Evolutionary conservation across 2,329 filamentous ascomycete genomes (phyloP).

Genomic region (Ceratocystis cacaofunesta): DNA sequence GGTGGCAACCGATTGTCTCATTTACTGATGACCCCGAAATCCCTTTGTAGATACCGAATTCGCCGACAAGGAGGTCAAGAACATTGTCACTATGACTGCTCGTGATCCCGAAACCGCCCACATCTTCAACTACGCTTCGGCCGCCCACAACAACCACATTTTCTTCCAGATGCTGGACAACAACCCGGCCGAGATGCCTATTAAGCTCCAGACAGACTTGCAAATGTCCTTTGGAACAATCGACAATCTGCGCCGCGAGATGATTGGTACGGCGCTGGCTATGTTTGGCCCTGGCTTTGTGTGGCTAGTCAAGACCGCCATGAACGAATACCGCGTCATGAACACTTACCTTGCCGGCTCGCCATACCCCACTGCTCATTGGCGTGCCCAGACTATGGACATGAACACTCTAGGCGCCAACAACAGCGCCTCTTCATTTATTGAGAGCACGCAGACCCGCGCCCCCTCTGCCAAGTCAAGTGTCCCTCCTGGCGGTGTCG

Average conservation of each 20-base stretch:
- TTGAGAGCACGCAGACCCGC: conserved; percentile 20
- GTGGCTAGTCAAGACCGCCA: conserved; percentile 61
- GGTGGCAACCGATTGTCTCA: background rate
- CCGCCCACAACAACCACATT: conserved; percentile 83
- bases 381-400: conserved; percentile 53
- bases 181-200: conserved; percentile 37
- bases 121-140: conserved; percentile 90
- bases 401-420: conserved; percentile 47
- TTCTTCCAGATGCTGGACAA: conserved; percentile 50
- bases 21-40: conserved; percentile 3
- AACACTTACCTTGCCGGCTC: conserved; percentile 84
- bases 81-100: conserved; percentile 59
- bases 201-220: conserved; percentile 43
- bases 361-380: conserved; percentile 74
- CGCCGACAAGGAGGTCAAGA: conserved; percentile 46
- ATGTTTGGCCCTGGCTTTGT: conserved; percentile 98
- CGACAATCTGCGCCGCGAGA: conserved; percentile 64
- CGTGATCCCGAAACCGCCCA: conserved; percentile 63
- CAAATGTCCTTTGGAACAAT: conserved; percentile 62
- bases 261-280: conserved; percentile 63
- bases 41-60: conserved; percentile 42
- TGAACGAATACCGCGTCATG: conserved; percentile 50
- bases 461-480: conserved; percentile 19
- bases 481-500: conserved; percentile 44
- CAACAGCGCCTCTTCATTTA: conserved; percentile 25